These are phyloP conservation scores for Ordospora colligata DNA, from an alignment of 371 early-diverging fungal species.

Conservation along the genomic window DNA sequence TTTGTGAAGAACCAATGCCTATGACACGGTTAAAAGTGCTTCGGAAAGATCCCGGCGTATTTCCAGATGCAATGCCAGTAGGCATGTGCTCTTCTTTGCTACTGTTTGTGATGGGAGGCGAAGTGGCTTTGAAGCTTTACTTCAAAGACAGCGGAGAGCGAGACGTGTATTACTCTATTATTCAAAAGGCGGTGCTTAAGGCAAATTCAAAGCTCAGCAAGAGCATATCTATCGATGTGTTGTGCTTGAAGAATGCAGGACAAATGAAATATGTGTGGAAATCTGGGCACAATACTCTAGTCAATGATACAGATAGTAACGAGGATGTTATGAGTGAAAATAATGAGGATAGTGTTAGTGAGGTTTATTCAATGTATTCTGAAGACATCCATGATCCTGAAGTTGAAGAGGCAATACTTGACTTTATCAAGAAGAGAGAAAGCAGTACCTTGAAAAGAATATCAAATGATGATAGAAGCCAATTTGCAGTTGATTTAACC, in stretches of 20 bases:
- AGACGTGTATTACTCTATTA: constrained; percentile 18
- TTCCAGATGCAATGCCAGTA: constrained; percentile 7
- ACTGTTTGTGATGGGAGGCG: constrained; percentile 16
- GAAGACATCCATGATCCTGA: too few relatives aligned
- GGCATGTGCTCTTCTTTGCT: constrained; percentile 13
- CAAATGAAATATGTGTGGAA: neutral
- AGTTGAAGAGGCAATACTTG: too few relatives aligned
- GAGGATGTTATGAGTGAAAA: too few relatives aligned
- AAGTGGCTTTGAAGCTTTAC: constrained; percentile 10
- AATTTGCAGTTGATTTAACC: too few relatives aligned
- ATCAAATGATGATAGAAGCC: too few relatives aligned
- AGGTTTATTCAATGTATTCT: too few relatives aligned
- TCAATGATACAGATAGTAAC: neutral
- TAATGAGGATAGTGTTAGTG: too few relatives aligned
- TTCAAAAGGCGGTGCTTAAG: neutral
- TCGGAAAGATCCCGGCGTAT: constrained; percentile 4
- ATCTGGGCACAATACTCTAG: too few relatives aligned
- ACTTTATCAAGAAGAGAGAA: too few relatives aligned
- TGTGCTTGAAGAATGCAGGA: neutral
- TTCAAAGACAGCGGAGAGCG: constrained; percentile 35
- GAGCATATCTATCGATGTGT: neutral
- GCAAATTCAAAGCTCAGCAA: neutral
- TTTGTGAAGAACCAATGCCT: constrained; percentile 32
- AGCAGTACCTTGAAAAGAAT: too few relatives aligned
- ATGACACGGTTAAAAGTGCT: neutral